Evolutionary conservation across 2,329 filamentous ascomycete species (phyloP).

Genomic region (Stylonectria norvegica): DNA sequence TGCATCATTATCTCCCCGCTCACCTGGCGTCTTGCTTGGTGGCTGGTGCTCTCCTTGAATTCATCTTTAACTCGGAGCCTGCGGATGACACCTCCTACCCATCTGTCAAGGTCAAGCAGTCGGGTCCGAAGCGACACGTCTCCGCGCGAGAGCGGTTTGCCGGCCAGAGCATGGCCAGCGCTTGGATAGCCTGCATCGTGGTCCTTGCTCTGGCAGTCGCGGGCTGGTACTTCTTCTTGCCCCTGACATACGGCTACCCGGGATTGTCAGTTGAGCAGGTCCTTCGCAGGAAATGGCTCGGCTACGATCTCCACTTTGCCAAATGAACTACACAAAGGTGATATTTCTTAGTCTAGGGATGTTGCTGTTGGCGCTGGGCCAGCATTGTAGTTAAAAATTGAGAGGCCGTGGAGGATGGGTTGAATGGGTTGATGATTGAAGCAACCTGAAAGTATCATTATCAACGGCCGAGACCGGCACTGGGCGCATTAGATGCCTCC

Average conservation of each 20-base stretch:
- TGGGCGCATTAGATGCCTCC: too few species aligned
- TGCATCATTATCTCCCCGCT: constrained; percentile 95
- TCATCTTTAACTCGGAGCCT: constrained; percentile 90
- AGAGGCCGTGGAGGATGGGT: too few species aligned
- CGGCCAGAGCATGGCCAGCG: constrained; percentile 69
- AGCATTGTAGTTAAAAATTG: constrained; percentile 9
- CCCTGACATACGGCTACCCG: constrained; percentile 91
- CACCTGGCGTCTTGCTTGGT: constrained; percentile 89
- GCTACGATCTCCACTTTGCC: constrained; percentile 96
- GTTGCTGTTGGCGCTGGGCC: not conserved
- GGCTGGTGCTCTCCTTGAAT: constrained; percentile 87
- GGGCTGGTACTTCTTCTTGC: constrained; percentile 90
- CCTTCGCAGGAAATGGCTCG: constrained; percentile 85
- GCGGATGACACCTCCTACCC: constrained; percentile 54
- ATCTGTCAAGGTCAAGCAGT: constrained; percentile 47
- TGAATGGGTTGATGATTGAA: too few species aligned
- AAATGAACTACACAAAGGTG: constrained; percentile 66
- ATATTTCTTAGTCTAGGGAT: not conserved
- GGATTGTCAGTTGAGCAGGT: constrained; percentile 78
- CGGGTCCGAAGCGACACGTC: constrained; percentile 55
- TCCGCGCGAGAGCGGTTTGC: constrained; percentile 80
- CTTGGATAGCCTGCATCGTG: constrained; percentile 74
- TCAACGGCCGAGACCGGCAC: too few species aligned
- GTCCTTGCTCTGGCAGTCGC: constrained; percentile 67
- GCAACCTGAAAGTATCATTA: too few species aligned